phyloP scores from a whole-genome alignment of 495 filamentous ascomycete species.

The Cryomyces antarcticus region DNA sequence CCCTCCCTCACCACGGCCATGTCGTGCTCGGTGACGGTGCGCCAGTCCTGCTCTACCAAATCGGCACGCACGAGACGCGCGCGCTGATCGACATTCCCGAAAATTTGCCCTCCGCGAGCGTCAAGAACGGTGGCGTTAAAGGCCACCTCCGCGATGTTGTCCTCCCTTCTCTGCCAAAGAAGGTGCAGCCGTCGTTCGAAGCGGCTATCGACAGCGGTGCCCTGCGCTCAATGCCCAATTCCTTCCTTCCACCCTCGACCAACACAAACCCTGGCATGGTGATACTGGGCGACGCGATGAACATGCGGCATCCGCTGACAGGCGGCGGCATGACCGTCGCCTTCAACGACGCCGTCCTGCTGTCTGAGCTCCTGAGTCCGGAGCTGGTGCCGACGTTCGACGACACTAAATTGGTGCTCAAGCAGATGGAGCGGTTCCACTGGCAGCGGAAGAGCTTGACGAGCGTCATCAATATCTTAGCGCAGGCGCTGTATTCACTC shows the following conservation, averaged over 20 bases:
- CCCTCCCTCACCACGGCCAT: constrained; percentile 55
- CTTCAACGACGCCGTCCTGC: constrained; percentile 64
- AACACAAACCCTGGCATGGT: constrained; percentile 54
- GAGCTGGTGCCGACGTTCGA: constrained; percentile 44
- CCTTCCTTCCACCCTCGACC: constrained; percentile 61
- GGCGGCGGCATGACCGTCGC: constrained; percentile 94
- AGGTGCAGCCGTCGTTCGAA: constrained; percentile 50
- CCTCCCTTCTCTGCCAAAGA: constrained; percentile 54
- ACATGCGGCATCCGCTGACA: constrained; percentile 90
- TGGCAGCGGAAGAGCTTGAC: constrained; percentile 68
- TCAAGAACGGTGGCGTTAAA: constrained; percentile 59
- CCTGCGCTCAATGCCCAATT: constrained; percentile 78
- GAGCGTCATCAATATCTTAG: constrained; percentile 85
- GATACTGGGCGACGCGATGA: constrained; percentile 77
- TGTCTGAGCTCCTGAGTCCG: constrained; percentile 51
- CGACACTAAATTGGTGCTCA: constrained; percentile 38
- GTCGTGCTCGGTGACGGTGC: constrained; percentile 63
- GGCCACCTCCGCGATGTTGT: constrained; percentile 58
- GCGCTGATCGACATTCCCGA: constrained; percentile 82
- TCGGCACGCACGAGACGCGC: constrained; percentile 84
- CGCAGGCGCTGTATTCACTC: constrained; percentile 71
- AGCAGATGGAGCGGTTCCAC: constrained; percentile 61
- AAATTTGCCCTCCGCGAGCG: constrained; percentile 46
- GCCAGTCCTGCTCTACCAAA: constrained; percentile 89
- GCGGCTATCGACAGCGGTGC: constrained; percentile 54